A percentile compares a stretch with the other conserved stretches of the same genome.
Evolutionary conservation across 768 basidiomycete genomes (phyloP).

Genomic region (Tricholoma furcatifolium): DNA sequence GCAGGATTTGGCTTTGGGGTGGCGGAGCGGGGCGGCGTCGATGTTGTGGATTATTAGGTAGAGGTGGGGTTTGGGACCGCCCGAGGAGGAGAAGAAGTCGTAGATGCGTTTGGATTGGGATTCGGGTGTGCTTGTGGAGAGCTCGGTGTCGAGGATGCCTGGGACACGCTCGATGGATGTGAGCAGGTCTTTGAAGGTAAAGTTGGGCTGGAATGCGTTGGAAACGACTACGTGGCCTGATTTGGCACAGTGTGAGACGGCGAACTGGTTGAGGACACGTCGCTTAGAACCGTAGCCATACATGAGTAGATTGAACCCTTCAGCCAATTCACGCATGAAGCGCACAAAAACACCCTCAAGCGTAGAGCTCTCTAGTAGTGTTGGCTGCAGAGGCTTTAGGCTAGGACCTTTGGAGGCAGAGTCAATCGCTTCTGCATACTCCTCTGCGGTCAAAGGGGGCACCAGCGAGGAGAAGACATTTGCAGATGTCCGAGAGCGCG

Average conservation of each 20-base stretch:
- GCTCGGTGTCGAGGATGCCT: slow-evolving; percentile 33
- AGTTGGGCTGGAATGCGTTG: slow-evolving; percentile 74
- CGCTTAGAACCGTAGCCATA: slow-evolving; percentile 93
- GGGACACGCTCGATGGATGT: slow-evolving; percentile 55
- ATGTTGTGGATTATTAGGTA: slow-evolving; percentile 88
- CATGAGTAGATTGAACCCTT: slow-evolving; percentile 86
- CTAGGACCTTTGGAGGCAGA: slow-evolving; percentile 24
- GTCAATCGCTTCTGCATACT: slow-evolving; percentile 46
- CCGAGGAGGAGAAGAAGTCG: slow-evolving; percentile 50
- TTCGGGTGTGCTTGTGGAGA: slow-evolving; percentile 46
- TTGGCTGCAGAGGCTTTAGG: slow-evolving; percentile 31
- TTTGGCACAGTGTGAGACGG: slow-evolving; percentile 49
- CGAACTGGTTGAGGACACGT: slow-evolving; percentile 71
- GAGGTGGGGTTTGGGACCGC: slow-evolving; percentile 33
- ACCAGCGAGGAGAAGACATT: slow-evolving; percentile 78
- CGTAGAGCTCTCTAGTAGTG: slow-evolving; percentile 29
- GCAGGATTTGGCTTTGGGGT: slow-evolving; percentile 57
- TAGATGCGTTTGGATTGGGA: slow-evolving; percentile 64
- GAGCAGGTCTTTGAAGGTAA: slow-evolving; percentile 68
- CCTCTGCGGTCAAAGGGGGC: slow-evolving; percentile 66
- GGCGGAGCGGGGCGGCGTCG: slow-evolving; percentile 71
- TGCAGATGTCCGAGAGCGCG: slow-evolving; percentile 69
- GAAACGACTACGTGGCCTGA: slow-evolving; percentile 73
- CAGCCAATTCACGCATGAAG: slow-evolving; percentile 67
- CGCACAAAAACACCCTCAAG: slow-evolving; percentile 49